Evolutionary conservation across 495 filamentous ascomycete genomes (phyloP).

Genomic region (Hypoxylon trugodes): DNA sequence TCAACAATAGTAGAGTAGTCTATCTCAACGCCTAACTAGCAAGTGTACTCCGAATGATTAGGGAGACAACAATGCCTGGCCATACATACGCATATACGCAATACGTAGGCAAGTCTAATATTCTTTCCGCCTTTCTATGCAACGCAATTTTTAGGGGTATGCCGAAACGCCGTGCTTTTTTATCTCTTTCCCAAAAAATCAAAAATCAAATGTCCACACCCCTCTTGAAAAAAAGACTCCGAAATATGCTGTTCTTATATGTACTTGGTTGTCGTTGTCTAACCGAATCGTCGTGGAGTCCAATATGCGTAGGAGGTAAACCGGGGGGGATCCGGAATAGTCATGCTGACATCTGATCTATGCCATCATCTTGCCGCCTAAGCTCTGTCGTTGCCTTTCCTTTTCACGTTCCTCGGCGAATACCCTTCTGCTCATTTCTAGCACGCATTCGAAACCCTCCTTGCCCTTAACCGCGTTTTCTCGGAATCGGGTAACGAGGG

Average conservation of each 20-base stretch:
- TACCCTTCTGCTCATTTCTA: conserved; percentile 91
- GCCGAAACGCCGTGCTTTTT: conserved; percentile 48
- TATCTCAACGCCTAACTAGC: conserved; percentile 16
- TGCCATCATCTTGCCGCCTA: conserved; percentile 39
- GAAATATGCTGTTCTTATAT: conserved; percentile 29
- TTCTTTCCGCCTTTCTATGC: conserved; percentile 36
- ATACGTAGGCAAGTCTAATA: conserved; percentile 17
- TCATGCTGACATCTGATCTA: background rate
- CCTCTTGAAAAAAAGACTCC: conserved; percentile 31
- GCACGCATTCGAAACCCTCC: conserved; percentile 92
- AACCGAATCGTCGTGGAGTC: conserved; percentile 27
- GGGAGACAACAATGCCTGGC: conserved; percentile 2
- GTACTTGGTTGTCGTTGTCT: conserved; percentile 33
- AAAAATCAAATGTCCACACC: conserved; percentile 20
- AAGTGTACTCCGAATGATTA: background rate
- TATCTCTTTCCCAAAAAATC: too few relatives aligned
- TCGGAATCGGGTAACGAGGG: conserved; percentile 83
- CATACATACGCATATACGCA: too few relatives aligned
- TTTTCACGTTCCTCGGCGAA: conserved; percentile 87
- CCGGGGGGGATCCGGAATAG: background rate
- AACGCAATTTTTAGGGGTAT: conserved; percentile 39
- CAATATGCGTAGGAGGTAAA: background rate
- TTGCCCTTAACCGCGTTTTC: conserved; percentile 90
- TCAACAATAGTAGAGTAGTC: conserved; percentile 1
- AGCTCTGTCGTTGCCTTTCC: conserved; percentile 50